Evolutionary conservation across 331 rosid species (phyloP).

Genomic region (Ulmus americana): DNA sequence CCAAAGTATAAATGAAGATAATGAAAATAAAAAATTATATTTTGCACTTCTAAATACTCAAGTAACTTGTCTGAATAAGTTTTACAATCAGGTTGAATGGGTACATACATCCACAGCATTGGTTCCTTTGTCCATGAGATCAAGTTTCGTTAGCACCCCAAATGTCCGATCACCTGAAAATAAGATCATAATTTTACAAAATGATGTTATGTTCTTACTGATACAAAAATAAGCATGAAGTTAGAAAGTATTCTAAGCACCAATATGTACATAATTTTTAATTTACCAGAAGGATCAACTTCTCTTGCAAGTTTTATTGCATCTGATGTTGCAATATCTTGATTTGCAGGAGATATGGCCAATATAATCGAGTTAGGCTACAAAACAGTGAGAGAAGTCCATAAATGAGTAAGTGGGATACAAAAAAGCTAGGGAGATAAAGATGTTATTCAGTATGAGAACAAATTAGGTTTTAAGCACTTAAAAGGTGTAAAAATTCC

Average conservation of each 20-base stretch:
- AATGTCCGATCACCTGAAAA: conserved; percentile 90
- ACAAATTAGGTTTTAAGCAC: neutral
- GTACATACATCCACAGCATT: conserved; percentile 84
- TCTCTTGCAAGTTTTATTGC: conserved; percentile 96
- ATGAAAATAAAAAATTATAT: neutral
- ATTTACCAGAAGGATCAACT: conserved; percentile 91
- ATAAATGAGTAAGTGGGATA: conserved; percentile 23
- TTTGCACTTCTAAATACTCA: neutral
- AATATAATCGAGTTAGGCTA: conserved; percentile 96
- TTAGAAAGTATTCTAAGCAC: conserved; percentile 1
- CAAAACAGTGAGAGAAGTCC: conserved; percentile 39
- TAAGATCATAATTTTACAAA: conserved; percentile 12
- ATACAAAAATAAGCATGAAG: neutral
- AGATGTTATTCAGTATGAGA: conserved; percentile 3
- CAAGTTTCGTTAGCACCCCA: conserved; percentile 96
- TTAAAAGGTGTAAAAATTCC: neutral
- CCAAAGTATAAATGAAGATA: conserved; percentile 20
- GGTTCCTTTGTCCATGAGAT: conserved; percentile 98
- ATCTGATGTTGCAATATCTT: conserved; percentile 99
- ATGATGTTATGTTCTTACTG: neutral
- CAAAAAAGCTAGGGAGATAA: neutral
- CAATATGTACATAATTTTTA: conserved; percentile 12
- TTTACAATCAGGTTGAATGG: neutral
- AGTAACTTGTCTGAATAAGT: conserved; percentile 6
- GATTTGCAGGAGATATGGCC: conserved; percentile 99